phyloP scores from a whole-genome alignment of 1,284 basidiomycete genomes.

The Marasmius tenuissimus region DNA sequence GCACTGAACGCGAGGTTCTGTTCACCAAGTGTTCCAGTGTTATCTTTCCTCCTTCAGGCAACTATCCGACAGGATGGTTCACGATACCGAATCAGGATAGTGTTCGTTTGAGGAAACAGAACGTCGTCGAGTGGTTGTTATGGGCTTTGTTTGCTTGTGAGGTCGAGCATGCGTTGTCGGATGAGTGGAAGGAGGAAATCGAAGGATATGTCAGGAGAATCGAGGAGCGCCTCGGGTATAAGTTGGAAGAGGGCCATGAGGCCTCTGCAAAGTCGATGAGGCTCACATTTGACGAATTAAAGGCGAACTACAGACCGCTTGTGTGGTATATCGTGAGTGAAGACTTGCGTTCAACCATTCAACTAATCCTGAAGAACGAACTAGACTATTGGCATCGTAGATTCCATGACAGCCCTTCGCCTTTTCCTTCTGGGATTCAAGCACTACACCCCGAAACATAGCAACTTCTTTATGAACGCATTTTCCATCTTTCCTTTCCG shows the following conservation, averaged over 20 bases:
- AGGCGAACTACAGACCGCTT: slow-evolving; percentile 53
- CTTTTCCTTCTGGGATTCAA: slow-evolving; percentile 47
- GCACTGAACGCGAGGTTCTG: slow-evolving; percentile 44
- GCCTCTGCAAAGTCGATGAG: slow-evolving; percentile 44
- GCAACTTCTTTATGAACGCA: slow-evolving; percentile 19
- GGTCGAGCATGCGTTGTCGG: slow-evolving; percentile 23
- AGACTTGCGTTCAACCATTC: neutral
- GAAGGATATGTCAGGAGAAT: slow-evolving; percentile 41
- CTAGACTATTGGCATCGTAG: slow-evolving; percentile 55
- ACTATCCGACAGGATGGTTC: slow-evolving; percentile 58
- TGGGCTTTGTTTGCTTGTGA: slow-evolving; percentile 58
- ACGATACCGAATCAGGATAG: slow-evolving; percentile 22
- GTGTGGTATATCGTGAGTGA: slow-evolving; percentile 60
- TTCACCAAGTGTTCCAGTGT: slow-evolving; percentile 32
- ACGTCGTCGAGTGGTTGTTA: slow-evolving; percentile 61
- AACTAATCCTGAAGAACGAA: neutral
- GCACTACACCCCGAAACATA: slow-evolving; percentile 43
- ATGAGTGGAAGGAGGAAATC: slow-evolving; percentile 48
- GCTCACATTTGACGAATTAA: slow-evolving; percentile 55
- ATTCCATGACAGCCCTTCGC: slow-evolving; percentile 40
- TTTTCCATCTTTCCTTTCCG: slow-evolving; percentile 54
- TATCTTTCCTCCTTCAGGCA: slow-evolving; percentile 13
- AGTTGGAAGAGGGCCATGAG: slow-evolving; percentile 39
- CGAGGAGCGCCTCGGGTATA: slow-evolving; percentile 36
- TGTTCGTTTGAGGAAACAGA: slow-evolving; percentile 38